A percentile compares a stretch with the other conserved stretches of the same genome.
phyloP scores from a whole-genome alignment of 495 filamentous ascomycete genomes.

The Tuber magnatum region DNA sequence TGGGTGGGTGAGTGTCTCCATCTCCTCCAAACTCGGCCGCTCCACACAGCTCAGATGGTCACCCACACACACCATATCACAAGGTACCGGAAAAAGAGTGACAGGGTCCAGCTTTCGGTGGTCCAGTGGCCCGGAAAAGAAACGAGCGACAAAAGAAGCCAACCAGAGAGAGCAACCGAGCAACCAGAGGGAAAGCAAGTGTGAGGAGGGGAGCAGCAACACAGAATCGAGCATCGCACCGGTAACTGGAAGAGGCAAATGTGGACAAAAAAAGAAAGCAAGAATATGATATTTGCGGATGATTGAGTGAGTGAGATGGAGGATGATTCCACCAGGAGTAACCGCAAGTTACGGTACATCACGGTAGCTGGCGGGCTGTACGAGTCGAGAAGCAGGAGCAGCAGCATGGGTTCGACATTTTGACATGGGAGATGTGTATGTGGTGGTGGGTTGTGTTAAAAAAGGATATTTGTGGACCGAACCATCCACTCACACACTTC shows the following conservation, averaged over 20 bases:
- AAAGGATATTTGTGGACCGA: slow-evolving; percentile 25
- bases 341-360: neutral
- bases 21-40: neutral
- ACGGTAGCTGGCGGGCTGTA: slow-evolving; percentile 1
- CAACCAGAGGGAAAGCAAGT: too few relatives aligned
- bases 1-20: slow-evolving; percentile 15
- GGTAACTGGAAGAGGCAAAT: neutral
- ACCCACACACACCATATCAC: neutral
- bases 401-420: neutral
- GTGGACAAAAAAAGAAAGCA: neutral
- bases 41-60: neutral
- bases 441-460: neutral
- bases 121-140: neutral
- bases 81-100: neutral
- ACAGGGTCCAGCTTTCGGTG: neutral
- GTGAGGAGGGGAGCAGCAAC: neutral
- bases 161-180: neutral
- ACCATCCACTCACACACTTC: slow-evolving; percentile 28
- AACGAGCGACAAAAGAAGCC: neutral
- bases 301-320: neutral
- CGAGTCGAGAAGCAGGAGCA: neutral
- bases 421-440: neutral
- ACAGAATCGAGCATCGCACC: neutral
- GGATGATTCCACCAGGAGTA: neutral
- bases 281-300: neutral